A percentile compares a stretch with the other conserved stretches of the same genome.
Conservation (phyloP, 2,329 filamentous ascomycete species). For the Penicillium janthinellum region DNA sequence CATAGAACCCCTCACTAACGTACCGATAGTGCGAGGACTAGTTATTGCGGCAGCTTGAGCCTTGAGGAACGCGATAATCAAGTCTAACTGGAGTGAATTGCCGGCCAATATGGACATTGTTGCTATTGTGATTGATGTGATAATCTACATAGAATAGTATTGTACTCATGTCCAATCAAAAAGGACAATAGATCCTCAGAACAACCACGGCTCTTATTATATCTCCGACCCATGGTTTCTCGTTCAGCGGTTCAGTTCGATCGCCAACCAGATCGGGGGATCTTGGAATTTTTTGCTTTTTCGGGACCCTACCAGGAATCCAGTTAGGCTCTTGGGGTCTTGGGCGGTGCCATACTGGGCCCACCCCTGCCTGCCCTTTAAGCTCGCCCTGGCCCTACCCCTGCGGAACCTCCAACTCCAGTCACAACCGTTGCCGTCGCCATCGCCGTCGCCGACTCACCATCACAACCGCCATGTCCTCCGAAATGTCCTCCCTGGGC, state of each 20-base stretch:
- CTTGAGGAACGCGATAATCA: too few species aligned
- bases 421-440: not conserved
- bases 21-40: slow-evolving; percentile 15
- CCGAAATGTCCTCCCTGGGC: slow-evolving; percentile 48
- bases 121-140: not conserved
- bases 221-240: slow-evolving; percentile 7
- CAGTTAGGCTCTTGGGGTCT: not conserved
- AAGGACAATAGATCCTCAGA: too few species aligned
- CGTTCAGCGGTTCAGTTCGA: slow-evolving; percentile 1
- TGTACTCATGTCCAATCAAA: not conserved
- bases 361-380: too few species aligned
- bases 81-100: too few species aligned
- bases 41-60: slow-evolving; percentile 5
- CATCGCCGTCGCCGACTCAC: not conserved
- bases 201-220: not conserved
- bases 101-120: too few species aligned
- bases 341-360: slow-evolving; percentile 9
- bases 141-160: not conserved
- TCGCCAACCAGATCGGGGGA: slow-evolving; percentile 11
- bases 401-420: not conserved
- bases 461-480: slow-evolving; percentile 35
- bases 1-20: not conserved
- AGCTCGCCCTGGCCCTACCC: not conserved
- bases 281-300: slow-evolving; percentile 19
- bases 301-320: slow-evolving; percentile 8